These are phyloP conservation scores for Reticulascus tulasneorum DNA, from an alignment of 2,329 filamentous ascomycete genomes.

Conservation along the genomic window DNA sequence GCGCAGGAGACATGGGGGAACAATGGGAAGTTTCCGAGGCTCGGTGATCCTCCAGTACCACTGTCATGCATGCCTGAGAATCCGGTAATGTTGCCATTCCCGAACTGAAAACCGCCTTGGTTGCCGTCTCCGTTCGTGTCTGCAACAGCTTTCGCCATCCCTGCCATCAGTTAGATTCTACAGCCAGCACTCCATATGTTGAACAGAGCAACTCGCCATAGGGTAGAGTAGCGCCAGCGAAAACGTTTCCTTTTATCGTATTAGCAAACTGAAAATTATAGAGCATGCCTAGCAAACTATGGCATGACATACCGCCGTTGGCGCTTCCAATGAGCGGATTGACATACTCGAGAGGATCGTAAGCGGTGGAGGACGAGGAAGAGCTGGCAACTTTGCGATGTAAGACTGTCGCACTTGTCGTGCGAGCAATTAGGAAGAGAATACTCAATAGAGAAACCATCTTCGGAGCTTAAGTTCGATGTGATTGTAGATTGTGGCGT, in stretches of 20 bases:
- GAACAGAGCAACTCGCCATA: slow-evolving; percentile 29
- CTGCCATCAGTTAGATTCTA: neutral
- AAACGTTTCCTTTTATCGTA: slow-evolving; percentile 39
- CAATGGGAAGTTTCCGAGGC: slow-evolving; percentile 69
- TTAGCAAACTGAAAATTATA: neutral
- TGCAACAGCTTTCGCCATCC: slow-evolving; percentile 56
- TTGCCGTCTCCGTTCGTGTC: slow-evolving; percentile 51
- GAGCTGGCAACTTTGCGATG: too few relatives aligned
- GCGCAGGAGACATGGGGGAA: slow-evolving; percentile 63
- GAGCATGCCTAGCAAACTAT: neutral
- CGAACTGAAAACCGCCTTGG: slow-evolving; percentile 54
- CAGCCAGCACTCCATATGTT: neutral
- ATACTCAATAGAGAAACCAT: too few relatives aligned
- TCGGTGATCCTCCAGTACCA: slow-evolving; percentile 55
- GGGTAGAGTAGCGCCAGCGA: slow-evolving; percentile 37
- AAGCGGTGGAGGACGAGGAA: too few relatives aligned
- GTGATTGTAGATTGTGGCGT: too few relatives aligned
- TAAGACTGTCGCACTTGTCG: too few relatives aligned
- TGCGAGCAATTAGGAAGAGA: too few relatives aligned
- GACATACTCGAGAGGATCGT: slow-evolving; percentile 24
- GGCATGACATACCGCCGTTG: slow-evolving; percentile 30
- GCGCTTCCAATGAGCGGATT: slow-evolving; percentile 38
- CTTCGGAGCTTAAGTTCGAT: too few relatives aligned
- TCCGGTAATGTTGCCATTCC: slow-evolving; percentile 45
- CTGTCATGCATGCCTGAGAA: slow-evolving; percentile 58